These are phyloP conservation scores for Typha latifolia DNA, from an alignment of 176 grass and related monocot genomes.

Conservation along the genomic window DNA sequence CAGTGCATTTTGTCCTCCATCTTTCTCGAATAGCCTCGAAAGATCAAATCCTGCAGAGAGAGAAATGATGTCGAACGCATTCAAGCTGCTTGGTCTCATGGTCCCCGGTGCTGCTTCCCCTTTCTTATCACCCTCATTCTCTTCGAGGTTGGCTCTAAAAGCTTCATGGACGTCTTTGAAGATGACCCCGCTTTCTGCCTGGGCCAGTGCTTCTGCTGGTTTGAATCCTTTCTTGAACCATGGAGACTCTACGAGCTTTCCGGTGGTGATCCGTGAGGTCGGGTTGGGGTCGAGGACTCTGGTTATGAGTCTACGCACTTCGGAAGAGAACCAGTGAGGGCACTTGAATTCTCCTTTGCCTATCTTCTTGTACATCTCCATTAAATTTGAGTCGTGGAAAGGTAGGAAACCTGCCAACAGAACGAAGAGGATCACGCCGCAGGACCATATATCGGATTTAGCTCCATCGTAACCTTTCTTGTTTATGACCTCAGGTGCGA, in stretches of 20 bases:
- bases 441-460: conserved; percentile 19
- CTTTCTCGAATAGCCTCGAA: conserved; percentile 43
- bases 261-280: not conserved
- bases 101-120: conserved; percentile 15
- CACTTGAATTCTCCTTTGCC: conserved; percentile 7
- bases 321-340: conserved; percentile 12
- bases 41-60: conserved; percentile 52
- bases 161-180: not conserved
- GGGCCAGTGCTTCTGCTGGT: not conserved
- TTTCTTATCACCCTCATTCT: conserved; percentile 15
- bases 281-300: conserved; percentile 11
- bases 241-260: not conserved
- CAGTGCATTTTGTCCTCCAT: conserved; percentile 17
- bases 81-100: conserved; percentile 32
- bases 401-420: conserved; percentile 11
- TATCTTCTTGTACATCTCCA: conserved; percentile 10
- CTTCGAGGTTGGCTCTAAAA: conserved; percentile 10
- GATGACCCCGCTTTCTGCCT: not conserved
- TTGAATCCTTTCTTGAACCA: conserved; percentile 11
- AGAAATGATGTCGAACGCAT: conserved; percentile 66
- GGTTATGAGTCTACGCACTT: not conserved
- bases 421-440: conserved; percentile 12
- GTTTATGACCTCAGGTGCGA: conserved; percentile 12
- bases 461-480: conserved; percentile 13
- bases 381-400: conserved; percentile 6